Evolutionary conservation across 75 land plant species (phyloP), one percentile per base, ranked within the genome.

Genomic region (Adiantum capillusveneris): DNA sequence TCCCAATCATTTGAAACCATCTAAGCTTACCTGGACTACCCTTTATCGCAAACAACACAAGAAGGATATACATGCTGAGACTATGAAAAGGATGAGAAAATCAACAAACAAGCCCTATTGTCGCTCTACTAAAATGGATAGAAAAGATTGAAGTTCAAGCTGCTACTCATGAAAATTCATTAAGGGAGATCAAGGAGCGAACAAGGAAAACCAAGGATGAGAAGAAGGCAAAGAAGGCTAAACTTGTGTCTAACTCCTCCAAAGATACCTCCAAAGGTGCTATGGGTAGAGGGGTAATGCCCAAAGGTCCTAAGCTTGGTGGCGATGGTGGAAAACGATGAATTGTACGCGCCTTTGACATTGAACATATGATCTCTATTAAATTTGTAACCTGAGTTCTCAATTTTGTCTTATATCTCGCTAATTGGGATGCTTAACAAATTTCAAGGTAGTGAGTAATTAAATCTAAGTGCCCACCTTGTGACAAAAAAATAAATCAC

Each of bases 61-160:
- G 80, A 87, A 84, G 83, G 93, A 88, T 36, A 64, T 73, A 42
- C 80, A 80, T 45, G 75, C 74, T 29, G 88, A 81, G 29, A 58
- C 84, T 21, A 85, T 84, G 24, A 88, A 69, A 67, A 88, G 76
- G 88, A 81, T 75, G 80, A 66, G 89, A 12, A 66, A 83, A 6
- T 53, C 85, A 6, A 64, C 78, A 26, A 79, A 58, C 58, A 84
- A 88, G 72, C 85, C 93, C 0, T 87, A 84, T 69, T 84, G 84
- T 0, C 67, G 92, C 69, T 87, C 92, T 22, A 84, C 81, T 56
- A 63, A 87, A 59, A 57, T 68, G 92, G 60, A 48, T 78, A 21
- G 88, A 88, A 74, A 88, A 88, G 62, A 71, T 83, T 5, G 88
- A 88, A 76, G 88, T 79, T 11, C 71, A 89, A 19, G 93, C 83